These are phyloP conservation scores for Sphaerostilbella broomeana DNA, from an alignment of 2,329 filamentous ascomycete genomes.

Conservation along the genomic window DNA sequence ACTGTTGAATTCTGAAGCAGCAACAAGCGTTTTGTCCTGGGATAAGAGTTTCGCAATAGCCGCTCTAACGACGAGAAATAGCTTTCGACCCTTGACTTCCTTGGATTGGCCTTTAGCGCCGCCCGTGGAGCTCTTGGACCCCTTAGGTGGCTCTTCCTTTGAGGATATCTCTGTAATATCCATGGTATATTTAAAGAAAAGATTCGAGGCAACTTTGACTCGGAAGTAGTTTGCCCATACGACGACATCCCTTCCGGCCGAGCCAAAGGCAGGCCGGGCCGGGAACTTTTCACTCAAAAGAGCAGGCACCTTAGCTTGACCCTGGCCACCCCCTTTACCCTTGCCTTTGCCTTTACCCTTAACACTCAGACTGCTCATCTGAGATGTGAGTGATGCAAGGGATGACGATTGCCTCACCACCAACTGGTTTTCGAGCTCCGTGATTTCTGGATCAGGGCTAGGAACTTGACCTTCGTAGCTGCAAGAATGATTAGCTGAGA, in stretches of 20 bases:
- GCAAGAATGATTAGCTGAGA: conserved; percentile 2
- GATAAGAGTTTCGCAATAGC: conserved; percentile 31
- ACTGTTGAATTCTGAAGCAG: conserved; percentile 46
- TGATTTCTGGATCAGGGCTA: conserved; percentile 22
- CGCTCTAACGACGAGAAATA: conserved; percentile 35
- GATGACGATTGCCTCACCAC: conserved; percentile 25
- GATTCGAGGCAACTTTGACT: conserved; percentile 31
- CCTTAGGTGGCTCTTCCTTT: background rate
- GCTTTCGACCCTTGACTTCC: conserved; percentile 37
- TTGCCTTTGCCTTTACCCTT: conserved; percentile 14
- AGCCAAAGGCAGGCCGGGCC: conserved; percentile 44
- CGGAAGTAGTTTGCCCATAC: conserved; percentile 52
- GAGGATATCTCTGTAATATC: conserved; percentile 24
- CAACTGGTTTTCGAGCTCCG: conserved; percentile 36
- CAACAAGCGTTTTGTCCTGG: conserved; percentile 23
- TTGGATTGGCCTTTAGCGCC: conserved; percentile 12
- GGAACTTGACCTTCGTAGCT: conserved; percentile 21
- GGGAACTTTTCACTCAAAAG: conserved; percentile 32
- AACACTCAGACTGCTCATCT: conserved; percentile 32
- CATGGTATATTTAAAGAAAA: conserved; percentile 41
- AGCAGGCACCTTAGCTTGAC: conserved; percentile 9
- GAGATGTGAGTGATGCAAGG: conserved; percentile 27
- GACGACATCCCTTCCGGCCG: conserved; percentile 32
- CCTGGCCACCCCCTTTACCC: conserved; percentile 7
- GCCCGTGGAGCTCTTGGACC: background rate